These are phyloP conservation scores for Cladosporium phlei DNA, from an alignment of 2,329 filamentous ascomycete genomes.

Conservation along the genomic window DNA sequence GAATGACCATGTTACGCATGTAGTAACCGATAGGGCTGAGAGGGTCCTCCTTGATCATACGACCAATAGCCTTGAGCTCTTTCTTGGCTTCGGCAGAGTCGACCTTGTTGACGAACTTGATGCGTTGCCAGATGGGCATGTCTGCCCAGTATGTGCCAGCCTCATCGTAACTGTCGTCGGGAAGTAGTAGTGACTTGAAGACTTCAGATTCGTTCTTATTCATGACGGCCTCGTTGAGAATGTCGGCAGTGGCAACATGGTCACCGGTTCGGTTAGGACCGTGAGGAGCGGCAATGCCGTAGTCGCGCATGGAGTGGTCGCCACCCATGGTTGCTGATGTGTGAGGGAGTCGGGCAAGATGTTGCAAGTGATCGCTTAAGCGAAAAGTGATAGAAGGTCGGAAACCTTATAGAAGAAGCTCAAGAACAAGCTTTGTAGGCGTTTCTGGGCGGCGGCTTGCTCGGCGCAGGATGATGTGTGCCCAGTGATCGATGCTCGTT, in stretches of 20 bases:
- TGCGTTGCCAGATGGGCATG: slow-evolving; percentile 63
- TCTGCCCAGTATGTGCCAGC: slow-evolving; percentile 93
- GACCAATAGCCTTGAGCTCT: slow-evolving; percentile 64
- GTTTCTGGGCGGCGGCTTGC: slow-evolving; percentile 8
- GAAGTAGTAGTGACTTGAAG: slow-evolving; percentile 76
- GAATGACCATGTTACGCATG: slow-evolving; percentile 83
- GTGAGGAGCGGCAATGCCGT: slow-evolving; percentile 45
- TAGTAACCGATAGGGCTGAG: slow-evolving; percentile 81
- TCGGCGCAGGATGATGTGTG: slow-evolving; percentile 10
- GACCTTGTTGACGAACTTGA: slow-evolving; percentile 70
- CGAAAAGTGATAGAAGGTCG: slow-evolving; percentile 2
- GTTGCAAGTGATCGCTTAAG: background rate
- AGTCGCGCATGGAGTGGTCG: slow-evolving; percentile 42
- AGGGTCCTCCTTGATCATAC: slow-evolving; percentile 82
- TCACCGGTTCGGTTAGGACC: slow-evolving; percentile 43
- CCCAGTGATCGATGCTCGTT: slow-evolving; percentile 1
- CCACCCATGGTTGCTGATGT: slow-evolving; percentile 19
- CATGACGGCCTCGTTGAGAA: slow-evolving; percentile 41
- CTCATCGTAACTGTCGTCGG: slow-evolving; percentile 79
- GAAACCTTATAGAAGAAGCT: slow-evolving; percentile 8
- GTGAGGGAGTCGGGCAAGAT: background rate
- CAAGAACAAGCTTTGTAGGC: slow-evolving; percentile 13
- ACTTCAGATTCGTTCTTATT: slow-evolving; percentile 54
- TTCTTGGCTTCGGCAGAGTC: slow-evolving; percentile 64
- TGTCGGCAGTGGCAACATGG: slow-evolving; percentile 40